Conservation (phyloP, 2,329 filamentous ascomycete species). For the Xylariaceae sp. region DNA sequence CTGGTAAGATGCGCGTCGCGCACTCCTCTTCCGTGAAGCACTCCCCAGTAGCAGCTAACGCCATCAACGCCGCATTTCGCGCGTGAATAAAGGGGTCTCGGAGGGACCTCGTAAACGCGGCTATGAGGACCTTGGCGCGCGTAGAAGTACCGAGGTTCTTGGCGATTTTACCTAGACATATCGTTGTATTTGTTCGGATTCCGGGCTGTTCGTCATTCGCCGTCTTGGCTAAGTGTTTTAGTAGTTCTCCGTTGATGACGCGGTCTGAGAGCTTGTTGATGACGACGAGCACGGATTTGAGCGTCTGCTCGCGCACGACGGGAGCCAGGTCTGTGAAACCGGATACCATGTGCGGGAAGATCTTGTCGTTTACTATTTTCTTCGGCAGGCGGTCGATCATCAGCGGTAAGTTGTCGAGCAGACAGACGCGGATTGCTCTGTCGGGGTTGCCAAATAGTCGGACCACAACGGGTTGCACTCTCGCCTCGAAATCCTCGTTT, state of each 20-base stretch:
- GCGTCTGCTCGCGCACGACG: slow-evolving; percentile 87
- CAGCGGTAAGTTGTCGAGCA: slow-evolving; percentile 78
- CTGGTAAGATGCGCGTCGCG: slow-evolving; percentile 75
- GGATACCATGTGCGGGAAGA: slow-evolving; percentile 94
- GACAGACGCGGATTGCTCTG: slow-evolving; percentile 81
- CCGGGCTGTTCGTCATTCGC: slow-evolving; percentile 97
- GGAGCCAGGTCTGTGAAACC: slow-evolving; percentile 91
- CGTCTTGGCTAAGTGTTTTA: slow-evolving; percentile 88
- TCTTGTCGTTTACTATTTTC: slow-evolving; percentile 89
- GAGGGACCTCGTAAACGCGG: slow-evolving; percentile 83
- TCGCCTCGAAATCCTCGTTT: slow-evolving; percentile 81
- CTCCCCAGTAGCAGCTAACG: slow-evolving; percentile 78
- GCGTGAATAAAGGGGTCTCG: slow-evolving; percentile 94
- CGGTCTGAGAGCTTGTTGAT: slow-evolving; percentile 87
- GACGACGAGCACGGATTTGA: slow-evolving; percentile 86
- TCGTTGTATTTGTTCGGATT: slow-evolving; percentile 96
- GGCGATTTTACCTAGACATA: slow-evolving; percentile 93
- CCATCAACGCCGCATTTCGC: slow-evolving; percentile 81
- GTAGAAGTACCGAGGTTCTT: slow-evolving; percentile 75
- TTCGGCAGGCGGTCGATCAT: slow-evolving; percentile 90
- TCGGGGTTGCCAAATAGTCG: slow-evolving; percentile 88
- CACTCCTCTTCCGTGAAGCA: slow-evolving; percentile 87
- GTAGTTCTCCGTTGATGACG: slow-evolving; percentile 85
- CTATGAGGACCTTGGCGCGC: slow-evolving; percentile 83
- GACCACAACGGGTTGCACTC: slow-evolving; percentile 79